Evolutionary conservation across 1,284 basidiomycete species (phyloP), one percentile per base, ranked within the genome.

Genomic region (Vanrija humicola): DNA sequence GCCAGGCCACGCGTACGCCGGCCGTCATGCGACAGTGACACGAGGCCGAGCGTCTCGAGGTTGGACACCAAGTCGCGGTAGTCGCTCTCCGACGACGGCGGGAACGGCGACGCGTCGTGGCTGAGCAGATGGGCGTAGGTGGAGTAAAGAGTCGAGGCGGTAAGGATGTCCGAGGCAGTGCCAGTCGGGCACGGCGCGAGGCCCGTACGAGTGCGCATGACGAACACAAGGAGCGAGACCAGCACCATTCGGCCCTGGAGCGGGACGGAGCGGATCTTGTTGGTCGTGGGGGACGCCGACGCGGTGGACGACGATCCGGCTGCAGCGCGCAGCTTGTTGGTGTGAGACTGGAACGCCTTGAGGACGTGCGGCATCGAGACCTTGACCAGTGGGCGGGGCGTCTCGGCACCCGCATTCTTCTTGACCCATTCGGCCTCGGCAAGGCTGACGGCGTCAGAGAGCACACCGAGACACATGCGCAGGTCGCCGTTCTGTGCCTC

Each of bases 401-500:
- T 38, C 16, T 51, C 26, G 38, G 49, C 43, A 8, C 40, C 19
- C 29, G 55, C 52, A 5, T 45, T 45, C 55, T 74, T 77, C 61
- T 72, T 76, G 40, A 60, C 58, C 72, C 71, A 75, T 52, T 77
- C 77, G 3, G 63, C 59, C 60, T 78, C 76, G 16, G 74, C 71
- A 9, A 75, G 62, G 29, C 64, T 58, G 46, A 76, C 66, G 3
- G 74, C 73, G 6, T 70, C 67, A 14, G 66, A 57, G n/a, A 76
- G 65, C 23, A 73, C 69, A n/a, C 71, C 69, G 7, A 78, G 64
- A 55, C 74, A 77, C 71, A 74, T 75, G 49, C 77, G 55, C 25
- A 78, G 55, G 63, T 78, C 77, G n/a, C 77, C 77, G 55, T 76
- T 77, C 61, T 75, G 72, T 12, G 75, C 75, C 57, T 77, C 73